Conservation (phyloP, 2,329 filamentous ascomycete genomes). For the Aspergillus fumigatus region DNA sequence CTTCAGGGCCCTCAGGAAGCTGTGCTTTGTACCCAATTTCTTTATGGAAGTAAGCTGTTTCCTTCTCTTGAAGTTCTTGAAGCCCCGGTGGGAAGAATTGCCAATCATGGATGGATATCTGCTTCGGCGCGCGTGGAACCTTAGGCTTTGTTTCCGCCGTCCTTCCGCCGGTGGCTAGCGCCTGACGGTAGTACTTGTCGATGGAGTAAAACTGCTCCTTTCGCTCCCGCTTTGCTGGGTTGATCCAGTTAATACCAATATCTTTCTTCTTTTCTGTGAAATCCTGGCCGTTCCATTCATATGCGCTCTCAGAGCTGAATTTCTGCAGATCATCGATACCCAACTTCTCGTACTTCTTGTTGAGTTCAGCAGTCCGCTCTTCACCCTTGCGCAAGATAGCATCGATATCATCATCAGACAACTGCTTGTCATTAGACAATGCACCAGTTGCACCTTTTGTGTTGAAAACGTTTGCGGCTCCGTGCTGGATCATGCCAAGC, state of each 20-base stretch:
- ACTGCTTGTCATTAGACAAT: slow-evolving; percentile 56
- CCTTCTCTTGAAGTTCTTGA: slow-evolving; percentile 86
- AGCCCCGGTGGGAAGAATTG: slow-evolving; percentile 90
- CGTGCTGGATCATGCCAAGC: slow-evolving; percentile 96
- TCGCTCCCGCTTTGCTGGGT: slow-evolving; percentile 94
- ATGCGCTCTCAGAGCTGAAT: slow-evolving; percentile 94
- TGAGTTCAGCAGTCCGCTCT: slow-evolving; percentile 81
- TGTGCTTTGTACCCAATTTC: slow-evolving; percentile 94
- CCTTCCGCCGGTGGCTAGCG: slow-evolving; percentile 73
- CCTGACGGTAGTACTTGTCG: slow-evolving; percentile 96
- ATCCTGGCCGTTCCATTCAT: slow-evolving; percentile 98
- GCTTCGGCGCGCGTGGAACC: slow-evolving; percentile 90
- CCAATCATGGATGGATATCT: slow-evolving; percentile 88
- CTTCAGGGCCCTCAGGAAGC: slow-evolving; percentile 80
- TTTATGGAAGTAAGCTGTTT: slow-evolving; percentile 93
- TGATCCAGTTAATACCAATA: slow-evolving; percentile 93
- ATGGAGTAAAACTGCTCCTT: slow-evolving; percentile 98
- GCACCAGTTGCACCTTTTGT: slow-evolving; percentile 62
- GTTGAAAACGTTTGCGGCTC: slow-evolving; percentile 90
- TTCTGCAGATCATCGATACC: slow-evolving; percentile 97
- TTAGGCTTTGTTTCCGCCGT: slow-evolving; percentile 86
- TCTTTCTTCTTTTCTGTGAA: slow-evolving; percentile 91
- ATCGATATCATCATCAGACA: slow-evolving; percentile 89
- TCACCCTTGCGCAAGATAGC: slow-evolving; percentile 81
- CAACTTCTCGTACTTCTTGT: slow-evolving; percentile 91